Conservation (phyloP, 192 early-diverging fungal species). For the Backusella westeae region DNA sequence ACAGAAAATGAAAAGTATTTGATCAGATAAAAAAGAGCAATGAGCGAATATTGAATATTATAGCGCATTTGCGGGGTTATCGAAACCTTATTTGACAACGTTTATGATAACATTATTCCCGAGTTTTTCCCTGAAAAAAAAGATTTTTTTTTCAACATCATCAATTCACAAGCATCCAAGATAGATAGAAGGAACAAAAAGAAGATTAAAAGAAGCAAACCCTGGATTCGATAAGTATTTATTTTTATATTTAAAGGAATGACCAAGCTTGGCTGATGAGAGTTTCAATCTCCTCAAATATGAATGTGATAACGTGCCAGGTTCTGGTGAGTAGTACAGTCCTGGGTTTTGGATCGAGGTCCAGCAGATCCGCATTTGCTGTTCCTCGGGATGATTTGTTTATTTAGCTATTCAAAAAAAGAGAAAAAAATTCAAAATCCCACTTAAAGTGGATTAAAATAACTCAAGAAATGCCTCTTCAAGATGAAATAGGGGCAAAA, state of each 20-base stretch:
- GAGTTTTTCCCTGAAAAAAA: background rate
- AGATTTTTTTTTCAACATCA: background rate
- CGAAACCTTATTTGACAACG: background rate
- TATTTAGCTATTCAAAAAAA: background rate
- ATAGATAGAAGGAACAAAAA: background rate
- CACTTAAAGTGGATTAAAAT: background rate
- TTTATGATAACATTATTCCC: background rate
- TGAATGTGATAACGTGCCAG: background rate
- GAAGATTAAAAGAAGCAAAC: background rate
- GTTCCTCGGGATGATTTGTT: slow-evolving; percentile 3
- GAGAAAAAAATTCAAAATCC: background rate
- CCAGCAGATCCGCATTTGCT: background rate
- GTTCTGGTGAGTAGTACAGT: background rate
- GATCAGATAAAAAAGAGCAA: background rate
- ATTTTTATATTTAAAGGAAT: background rate
- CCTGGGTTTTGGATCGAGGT: slow-evolving; percentile 5
- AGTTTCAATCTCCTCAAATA: background rate
- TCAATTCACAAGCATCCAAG: background rate
- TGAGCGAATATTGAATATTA: background rate
- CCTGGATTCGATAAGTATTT: background rate
- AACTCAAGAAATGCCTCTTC: slow-evolving; percentile 1
- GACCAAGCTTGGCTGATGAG: background rate
- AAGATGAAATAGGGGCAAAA: background rate
- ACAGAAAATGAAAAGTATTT: background rate
- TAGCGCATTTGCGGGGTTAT: background rate